Base-by-base conservation (phyloP, 257 asterid genomes). In the Solanum chiquidenum region DNA sequence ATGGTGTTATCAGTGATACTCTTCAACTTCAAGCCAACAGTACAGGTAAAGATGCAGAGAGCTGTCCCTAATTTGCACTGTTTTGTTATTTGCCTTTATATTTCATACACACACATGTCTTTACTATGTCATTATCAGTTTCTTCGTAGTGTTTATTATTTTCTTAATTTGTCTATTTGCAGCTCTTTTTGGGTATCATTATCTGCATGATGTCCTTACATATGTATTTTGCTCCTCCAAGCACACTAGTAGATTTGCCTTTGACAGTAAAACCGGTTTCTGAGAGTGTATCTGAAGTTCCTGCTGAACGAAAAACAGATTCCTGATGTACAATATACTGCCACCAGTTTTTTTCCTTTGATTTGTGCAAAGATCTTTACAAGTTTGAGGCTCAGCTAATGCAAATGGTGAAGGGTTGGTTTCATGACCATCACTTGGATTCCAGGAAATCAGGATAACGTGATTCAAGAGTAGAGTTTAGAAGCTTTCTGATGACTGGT, bases 171-270 rank as follows among this genome's bases (percentile, higher is more conserved):
- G 82, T 91, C 40, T 83, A 35, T 37, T 33, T 90, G 92, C 98
- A 97, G 99, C 98, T 97, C 77, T 95, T 96, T 90, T 88, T 97
- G 91, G 99, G 99, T 76, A 95, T 96, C 73, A 87, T 94, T 58
- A 88, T 96, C 87, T 97, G 99, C 97, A 95, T 95, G 96, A 93
- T 97, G 99, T 96, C 99, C n/a, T 91, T 97, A 84, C 98, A 96
- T 89, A 95, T 97, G 98, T 95, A 97, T 89, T 97, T 96, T 86
- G 98, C 99, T 66, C 98, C 99, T 90, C 94, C 98, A 87, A 94
- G 90, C 92, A 88, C 88, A 93, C 98, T 94, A 31, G 90, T 97
- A 88, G 99, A 96, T 90, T 88, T 95, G 88, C 97, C 98, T 84
- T 76, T 86, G 86, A 86, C 96, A 9, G 69, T 92, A 29, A 97